Evolutionary conservation across 306 rosid species (phyloP).

Genomic region (Morella rubra): DNA sequence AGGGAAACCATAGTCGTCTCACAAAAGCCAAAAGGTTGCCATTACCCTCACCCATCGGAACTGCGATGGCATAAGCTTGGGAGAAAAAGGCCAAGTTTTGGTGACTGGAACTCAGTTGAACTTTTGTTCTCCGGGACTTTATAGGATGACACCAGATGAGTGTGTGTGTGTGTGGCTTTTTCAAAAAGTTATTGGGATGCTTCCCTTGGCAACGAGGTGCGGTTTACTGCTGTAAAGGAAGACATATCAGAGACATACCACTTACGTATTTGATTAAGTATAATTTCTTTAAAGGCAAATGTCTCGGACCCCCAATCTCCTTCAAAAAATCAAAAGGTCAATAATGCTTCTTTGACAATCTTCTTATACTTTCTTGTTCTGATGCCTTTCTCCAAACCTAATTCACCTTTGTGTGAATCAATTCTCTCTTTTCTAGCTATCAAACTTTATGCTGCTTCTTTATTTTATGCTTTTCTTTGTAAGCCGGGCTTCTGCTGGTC

Average conservation of each 20-base stretch:
- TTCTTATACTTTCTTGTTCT: slow-evolving; percentile 26
- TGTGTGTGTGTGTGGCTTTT: slow-evolving; percentile 34
- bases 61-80: slow-evolving; percentile 16
- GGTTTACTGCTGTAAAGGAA: slow-evolving; percentile 37
- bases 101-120: slow-evolving; percentile 15
- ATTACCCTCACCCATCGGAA: slow-evolving; percentile 27
- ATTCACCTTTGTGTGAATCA: slow-evolving; percentile 44
- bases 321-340: not conserved
- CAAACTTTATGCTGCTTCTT: slow-evolving; percentile 48
- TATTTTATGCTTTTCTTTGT: slow-evolving; percentile 61
- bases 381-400: slow-evolving; percentile 58
- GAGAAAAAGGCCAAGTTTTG: slow-evolving; percentile 13
- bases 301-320: not conserved
- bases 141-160: slow-evolving; percentile 22
- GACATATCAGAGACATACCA: slow-evolving; percentile 6
- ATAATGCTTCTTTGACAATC: slow-evolving; percentile 37
- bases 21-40: slow-evolving; percentile 19
- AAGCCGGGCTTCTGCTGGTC: slow-evolving; percentile 34
- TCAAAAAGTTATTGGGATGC: slow-evolving; percentile 39
- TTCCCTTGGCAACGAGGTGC: slow-evolving; percentile 39
- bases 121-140: slow-evolving; percentile 19
- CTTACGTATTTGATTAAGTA: slow-evolving; percentile 17
- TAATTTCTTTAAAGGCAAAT: not conserved
- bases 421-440: slow-evolving; percentile 26
- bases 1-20: slow-evolving; percentile 21